A percentile compares a stretch with the other conserved stretches of the same genome.
Evolutionary conservation across 345 rosid genomes (phyloP).

Genomic region (Dipteronia sinensis): DNA sequence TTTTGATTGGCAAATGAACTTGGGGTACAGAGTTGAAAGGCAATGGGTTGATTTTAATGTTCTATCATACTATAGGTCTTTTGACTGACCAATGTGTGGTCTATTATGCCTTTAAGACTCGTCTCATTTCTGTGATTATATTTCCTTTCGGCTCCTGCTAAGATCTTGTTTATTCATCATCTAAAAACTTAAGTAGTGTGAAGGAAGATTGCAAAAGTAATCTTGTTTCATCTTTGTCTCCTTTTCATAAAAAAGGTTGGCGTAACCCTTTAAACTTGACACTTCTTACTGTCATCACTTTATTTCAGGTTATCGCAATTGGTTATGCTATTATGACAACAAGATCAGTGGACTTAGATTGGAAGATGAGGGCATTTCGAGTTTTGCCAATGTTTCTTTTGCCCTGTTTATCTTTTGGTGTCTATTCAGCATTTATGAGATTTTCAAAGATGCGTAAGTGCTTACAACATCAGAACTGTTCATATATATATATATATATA

Average conservation of each 20-base stretch:
- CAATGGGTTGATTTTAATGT: not conserved
- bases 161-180: not conserved
- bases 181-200: not conserved
- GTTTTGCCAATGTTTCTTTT: conserved; percentile 72
- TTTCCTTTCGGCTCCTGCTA: not conserved
- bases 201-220: not conserved
- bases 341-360: conserved; percentile 56
- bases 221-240: not conserved
- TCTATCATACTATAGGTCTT: not conserved
- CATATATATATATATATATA: too few relatives aligned
- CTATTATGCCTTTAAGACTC: not conserved
- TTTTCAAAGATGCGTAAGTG: conserved; percentile 70
- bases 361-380: conserved; percentile 70
- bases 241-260: not conserved
- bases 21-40: not conserved
- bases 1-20: not conserved
- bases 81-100: not conserved
- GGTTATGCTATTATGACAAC: conserved; percentile 69
- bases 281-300: not conserved
- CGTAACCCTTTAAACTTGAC: not conserved
- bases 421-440: conserved; percentile 52
- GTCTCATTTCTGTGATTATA: not conserved
- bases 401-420: conserved; percentile 56
- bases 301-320: conserved; percentile 63
- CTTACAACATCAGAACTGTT: not conserved